Conservation (phyloP, 2,329 filamentous ascomycete genomes). For the Onygena corvina region DNA sequence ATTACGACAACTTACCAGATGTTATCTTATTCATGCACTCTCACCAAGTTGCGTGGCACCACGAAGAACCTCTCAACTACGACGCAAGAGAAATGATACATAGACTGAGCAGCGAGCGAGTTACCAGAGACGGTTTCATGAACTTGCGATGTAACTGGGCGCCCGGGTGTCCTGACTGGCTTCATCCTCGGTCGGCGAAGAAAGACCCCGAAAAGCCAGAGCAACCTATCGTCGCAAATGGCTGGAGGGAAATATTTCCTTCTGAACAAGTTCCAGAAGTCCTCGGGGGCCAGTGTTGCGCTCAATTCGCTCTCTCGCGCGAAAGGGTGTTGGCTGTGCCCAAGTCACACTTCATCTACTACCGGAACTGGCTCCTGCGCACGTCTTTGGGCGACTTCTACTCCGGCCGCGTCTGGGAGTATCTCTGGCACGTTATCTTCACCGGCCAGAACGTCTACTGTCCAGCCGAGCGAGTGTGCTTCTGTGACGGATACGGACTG, state of each 20-base stretch:
- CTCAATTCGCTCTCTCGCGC: slow-evolving; percentile 50
- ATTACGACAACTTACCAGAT: slow-evolving; percentile 49
- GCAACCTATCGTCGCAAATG: slow-evolving; percentile 34
- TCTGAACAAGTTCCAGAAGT: slow-evolving; percentile 35
- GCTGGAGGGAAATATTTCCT: slow-evolving; percentile 40
- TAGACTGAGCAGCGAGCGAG: slow-evolving; percentile 40
- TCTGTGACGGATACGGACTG: slow-evolving; percentile 52
- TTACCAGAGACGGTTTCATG: slow-evolving; percentile 45
- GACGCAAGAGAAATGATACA: slow-evolving; percentile 42
- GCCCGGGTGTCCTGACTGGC: slow-evolving; percentile 49
- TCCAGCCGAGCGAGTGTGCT: slow-evolving; percentile 44
- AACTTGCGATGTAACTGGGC: slow-evolving; percentile 48
- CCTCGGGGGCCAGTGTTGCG: slow-evolving; percentile 51
- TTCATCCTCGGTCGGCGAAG: slow-evolving; percentile 36
- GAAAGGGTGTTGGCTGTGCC: slow-evolving; percentile 46
- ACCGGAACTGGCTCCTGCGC: slow-evolving; percentile 49
- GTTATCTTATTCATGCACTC: slow-evolving; percentile 50
- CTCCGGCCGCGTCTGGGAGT: slow-evolving; percentile 51
- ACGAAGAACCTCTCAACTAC: slow-evolving; percentile 42
- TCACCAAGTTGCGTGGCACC: slow-evolving; percentile 48
- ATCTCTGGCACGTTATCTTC: slow-evolving; percentile 53
- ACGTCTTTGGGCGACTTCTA: slow-evolving; percentile 45
- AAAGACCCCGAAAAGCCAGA: slow-evolving; percentile 36
- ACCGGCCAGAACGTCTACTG: slow-evolving; percentile 38
- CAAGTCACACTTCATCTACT: slow-evolving; percentile 42